phyloP scores from a whole-genome alignment of 1,284 basidiomycete genomes.

The Ustilago tritici region DNA sequence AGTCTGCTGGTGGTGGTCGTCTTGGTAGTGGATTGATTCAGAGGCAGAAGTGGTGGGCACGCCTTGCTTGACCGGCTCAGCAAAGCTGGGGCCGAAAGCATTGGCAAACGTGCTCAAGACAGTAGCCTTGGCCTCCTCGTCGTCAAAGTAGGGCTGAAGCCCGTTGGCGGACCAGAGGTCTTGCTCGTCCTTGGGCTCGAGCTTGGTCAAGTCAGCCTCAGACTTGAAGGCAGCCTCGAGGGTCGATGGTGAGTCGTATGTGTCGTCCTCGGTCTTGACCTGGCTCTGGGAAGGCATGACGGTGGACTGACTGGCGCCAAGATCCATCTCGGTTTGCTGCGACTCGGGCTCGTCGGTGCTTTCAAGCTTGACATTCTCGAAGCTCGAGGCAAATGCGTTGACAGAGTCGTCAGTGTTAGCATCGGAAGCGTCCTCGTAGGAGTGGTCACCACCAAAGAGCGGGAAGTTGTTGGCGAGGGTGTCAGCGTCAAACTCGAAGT shows the following conservation, averaged over 20 bases:
- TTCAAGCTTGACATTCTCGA: conserved; percentile 49
- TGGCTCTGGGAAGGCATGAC: conserved; percentile 30
- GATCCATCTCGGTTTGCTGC: conserved; percentile 20
- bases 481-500: conserved; percentile 46
- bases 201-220: conserved; percentile 16
- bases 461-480: conserved; percentile 29
- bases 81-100: conserved; percentile 21
- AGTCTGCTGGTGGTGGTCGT: conserved; percentile 16
- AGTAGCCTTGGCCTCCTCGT: conserved; percentile 25
- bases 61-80: conserved; percentile 19
- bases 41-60: neutral
- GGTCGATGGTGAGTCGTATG: conserved; percentile 14
- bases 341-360: conserved; percentile 22
- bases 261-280: conserved; percentile 42
- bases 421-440: conserved; percentile 29
- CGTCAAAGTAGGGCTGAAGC: conserved; percentile 40
- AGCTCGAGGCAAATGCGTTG: conserved; percentile 20
- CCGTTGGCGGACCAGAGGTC: conserved; percentile 23
- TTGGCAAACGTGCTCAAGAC: conserved; percentile 37
- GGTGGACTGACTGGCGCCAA: conserved; percentile 40
- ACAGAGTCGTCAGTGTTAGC: conserved; percentile 17
- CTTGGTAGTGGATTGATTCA: conserved; percentile 2
- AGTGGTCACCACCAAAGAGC: conserved; percentile 31
- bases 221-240: conserved; percentile 42
- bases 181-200: conserved; percentile 26